phyloP scores from a whole-genome alignment of 176 grass and related monocot species.

The Carex myosuroides region DNA sequence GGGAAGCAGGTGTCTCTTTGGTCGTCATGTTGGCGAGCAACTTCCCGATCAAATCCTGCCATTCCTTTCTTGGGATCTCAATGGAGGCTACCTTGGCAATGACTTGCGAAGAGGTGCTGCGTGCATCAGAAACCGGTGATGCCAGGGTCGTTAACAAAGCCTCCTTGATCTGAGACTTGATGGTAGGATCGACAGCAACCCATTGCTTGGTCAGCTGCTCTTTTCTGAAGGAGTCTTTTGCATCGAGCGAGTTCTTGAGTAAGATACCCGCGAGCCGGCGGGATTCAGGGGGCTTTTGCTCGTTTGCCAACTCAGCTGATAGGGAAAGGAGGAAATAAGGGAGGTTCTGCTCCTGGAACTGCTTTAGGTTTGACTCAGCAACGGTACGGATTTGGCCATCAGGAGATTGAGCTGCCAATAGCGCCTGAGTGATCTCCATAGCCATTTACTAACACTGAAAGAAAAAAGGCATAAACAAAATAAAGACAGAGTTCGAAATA shows the following conservation, averaged over 20 bases:
- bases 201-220: constrained; percentile 33
- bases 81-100: constrained; percentile 66
- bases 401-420: constrained; percentile 44
- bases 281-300: constrained; percentile 57
- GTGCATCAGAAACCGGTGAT: constrained; percentile 43
- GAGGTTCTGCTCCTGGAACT: constrained; percentile 51
- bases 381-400: constrained; percentile 30
- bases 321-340: constrained; percentile 38
- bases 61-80: constrained; percentile 45
- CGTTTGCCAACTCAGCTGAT: constrained; percentile 46
- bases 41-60: constrained; percentile 44
- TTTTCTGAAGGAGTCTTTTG: constrained; percentile 45
- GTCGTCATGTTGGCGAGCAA: constrained; percentile 48
- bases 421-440: constrained; percentile 46
- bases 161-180: constrained; percentile 51
- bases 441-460: constrained; percentile 26
- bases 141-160: constrained; percentile 42
- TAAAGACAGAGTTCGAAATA: not conserved
- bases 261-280: constrained; percentile 61
- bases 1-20: constrained; percentile 27
- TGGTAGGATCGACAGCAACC: constrained; percentile 41
- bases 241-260: constrained; percentile 61
- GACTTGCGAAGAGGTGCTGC: constrained; percentile 46
- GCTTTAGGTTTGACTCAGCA: constrained; percentile 48
- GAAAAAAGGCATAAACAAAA: not conserved